Evolutionary conservation across 148 eudicot genomes (phyloP), one percentile per base, ranked within the genome.

Genomic region (Chenopodium suecicum): DNA sequence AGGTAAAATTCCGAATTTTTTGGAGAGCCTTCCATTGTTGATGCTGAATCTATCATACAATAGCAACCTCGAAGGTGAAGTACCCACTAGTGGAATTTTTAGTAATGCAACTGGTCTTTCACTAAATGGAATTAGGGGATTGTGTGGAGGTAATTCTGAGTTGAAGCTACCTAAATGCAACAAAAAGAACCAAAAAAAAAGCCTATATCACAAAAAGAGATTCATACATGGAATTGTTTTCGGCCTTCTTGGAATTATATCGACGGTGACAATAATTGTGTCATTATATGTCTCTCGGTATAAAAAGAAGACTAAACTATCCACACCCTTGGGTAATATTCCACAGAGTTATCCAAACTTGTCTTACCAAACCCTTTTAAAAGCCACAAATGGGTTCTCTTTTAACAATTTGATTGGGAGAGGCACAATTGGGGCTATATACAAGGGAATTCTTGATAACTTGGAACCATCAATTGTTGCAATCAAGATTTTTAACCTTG

Each of bases 71-170:
- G 83, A 85, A 69, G 91, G 91, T 14, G 82, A 70, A 62, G 84
- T 88, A 27, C 89, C 90, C 3, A 25, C 22, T 2, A 32, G 52
- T 63, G 88, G 88, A 7, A n/a, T 84, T 10, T 88, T 88, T 31
- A 29, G 13, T 23, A 88, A 86, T 78, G 52, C 76, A 37, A 84
- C 47, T 70, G 84, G 58, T 62, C 25, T 74, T 50, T 82, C 79
- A 14, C 41, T 88, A 23, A 11, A 19, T 3, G 90, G 87, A 31
- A 88, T 86, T 68, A 62, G 32, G 1, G 72, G 41, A 69, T 84
- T 88, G 11, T 86, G 88, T 78, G 88, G 88, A 73, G 88, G 88
- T 4, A 6, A 5, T 0, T 17, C 80, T 1, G 75, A 76, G 65
- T 75, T 86, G 13, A 76, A 80, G 7, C 66, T 88, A 0, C 84